Conservation (phyloP, 495 filamentous ascomycete species). For the Penicillium bialowiezense region DNA sequence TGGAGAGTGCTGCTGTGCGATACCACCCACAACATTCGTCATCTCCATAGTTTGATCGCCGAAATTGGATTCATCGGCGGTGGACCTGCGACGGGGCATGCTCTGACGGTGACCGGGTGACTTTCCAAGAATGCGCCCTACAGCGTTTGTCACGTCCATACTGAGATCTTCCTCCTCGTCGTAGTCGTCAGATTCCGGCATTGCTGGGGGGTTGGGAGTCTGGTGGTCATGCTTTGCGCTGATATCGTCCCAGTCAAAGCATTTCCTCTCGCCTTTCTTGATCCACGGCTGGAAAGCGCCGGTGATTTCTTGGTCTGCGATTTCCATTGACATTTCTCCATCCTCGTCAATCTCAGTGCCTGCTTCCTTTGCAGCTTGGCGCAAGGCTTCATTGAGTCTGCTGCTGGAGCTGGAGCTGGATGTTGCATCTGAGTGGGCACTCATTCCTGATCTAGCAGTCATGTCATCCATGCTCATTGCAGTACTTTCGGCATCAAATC, state of each 20-base stretch:
- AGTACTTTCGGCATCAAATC: slow-evolving; percentile 69
- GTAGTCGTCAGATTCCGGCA: slow-evolving; percentile 20
- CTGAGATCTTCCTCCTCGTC: slow-evolving; percentile 64
- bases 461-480: slow-evolving; percentile 73
- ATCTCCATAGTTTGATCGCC: slow-evolving; percentile 76
- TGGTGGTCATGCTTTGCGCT: slow-evolving; percentile 58
- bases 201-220: slow-evolving; percentile 19
- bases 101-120: slow-evolving; percentile 33
- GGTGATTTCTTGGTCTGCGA: slow-evolving; percentile 79
- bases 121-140: slow-evolving; percentile 76
- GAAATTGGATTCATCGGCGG: slow-evolving; percentile 38
- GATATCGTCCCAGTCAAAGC: slow-evolving; percentile 47
- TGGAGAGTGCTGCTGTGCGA: slow-evolving; percentile 36
- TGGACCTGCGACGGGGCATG: slow-evolving; percentile 35
- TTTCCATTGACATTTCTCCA: slow-evolving; percentile 64
- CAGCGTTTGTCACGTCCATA: slow-evolving; percentile 79
- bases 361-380: slow-evolving; percentile 69
- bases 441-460: slow-evolving; percentile 61
- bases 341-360: slow-evolving; percentile 61
- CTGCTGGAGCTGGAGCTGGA: slow-evolving; percentile 61
- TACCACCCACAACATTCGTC: slow-evolving; percentile 71
- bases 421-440: slow-evolving; percentile 53
- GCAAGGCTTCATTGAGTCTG: slow-evolving; percentile 72
- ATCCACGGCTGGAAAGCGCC: slow-evolving; percentile 69
- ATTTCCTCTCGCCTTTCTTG: slow-evolving; percentile 47